Percentiles rank a stretch among this genome's conserved stretches.
Conservation (phyloP, 1,284 basidiomycete species). For the Apiotrichum veenhuisii region DNA sequence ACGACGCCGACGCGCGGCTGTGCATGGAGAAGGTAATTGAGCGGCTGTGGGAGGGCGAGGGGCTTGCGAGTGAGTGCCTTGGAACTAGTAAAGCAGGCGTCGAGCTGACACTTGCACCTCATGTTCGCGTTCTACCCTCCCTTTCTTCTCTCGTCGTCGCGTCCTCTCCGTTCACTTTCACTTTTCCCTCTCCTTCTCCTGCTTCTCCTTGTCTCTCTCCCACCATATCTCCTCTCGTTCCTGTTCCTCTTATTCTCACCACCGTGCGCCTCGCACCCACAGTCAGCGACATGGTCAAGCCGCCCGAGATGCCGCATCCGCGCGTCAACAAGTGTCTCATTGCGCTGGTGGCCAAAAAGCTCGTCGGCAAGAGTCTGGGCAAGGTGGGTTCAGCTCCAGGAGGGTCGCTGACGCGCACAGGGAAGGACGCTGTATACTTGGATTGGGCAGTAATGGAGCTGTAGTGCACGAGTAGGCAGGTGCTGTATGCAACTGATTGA, state of each 20-base stretch:
- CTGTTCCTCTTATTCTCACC: background rate
- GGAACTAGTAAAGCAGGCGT: too few relatives aligned
- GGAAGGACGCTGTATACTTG: slow-evolving; percentile 16
- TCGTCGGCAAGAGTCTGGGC: slow-evolving; percentile 62
- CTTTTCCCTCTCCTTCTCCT: too few relatives aligned
- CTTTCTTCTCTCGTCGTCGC: too few relatives aligned
- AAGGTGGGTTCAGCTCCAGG: slow-evolving; percentile 41
- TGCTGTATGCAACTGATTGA: too few relatives aligned
- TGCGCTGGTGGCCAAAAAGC: slow-evolving; percentile 80
- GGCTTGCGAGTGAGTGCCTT: slow-evolving; percentile 27
- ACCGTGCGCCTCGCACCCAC: background rate
- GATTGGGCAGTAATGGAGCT: slow-evolving; percentile 3
- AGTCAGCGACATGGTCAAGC: slow-evolving; percentile 76
- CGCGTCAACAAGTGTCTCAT: slow-evolving; percentile 90
- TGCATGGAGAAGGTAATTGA: slow-evolving; percentile 67
- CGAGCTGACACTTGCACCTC: background rate
- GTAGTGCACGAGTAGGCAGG: too few relatives aligned
- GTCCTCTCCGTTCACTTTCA: too few relatives aligned
- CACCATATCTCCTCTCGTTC: background rate
- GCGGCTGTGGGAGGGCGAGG: slow-evolving; percentile 40
- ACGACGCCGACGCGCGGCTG: slow-evolving; percentile 61
- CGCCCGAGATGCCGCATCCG: slow-evolving; percentile 79
- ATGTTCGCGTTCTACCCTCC: too few relatives aligned
- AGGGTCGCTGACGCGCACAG: background rate
- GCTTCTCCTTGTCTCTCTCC: background rate